Conservation (phyloP, 2,329 filamentous ascomycete genomes). For the Graphiopsis chlorocephala region DNA sequence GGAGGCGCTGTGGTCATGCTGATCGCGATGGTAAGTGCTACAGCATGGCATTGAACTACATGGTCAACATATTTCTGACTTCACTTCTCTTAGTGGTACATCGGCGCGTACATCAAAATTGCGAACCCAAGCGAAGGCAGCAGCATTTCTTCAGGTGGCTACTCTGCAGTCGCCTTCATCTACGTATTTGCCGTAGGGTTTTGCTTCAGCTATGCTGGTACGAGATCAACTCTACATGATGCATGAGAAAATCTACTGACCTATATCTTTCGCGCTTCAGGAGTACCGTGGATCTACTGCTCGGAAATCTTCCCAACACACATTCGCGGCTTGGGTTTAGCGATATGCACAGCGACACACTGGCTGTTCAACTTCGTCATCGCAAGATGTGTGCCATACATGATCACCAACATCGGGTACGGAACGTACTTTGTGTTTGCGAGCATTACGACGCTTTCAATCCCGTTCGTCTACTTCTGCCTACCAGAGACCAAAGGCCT, state of each 20-base stretch:
- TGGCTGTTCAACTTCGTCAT: slow-evolving; percentile 27
- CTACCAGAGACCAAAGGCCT: slow-evolving; percentile 41
- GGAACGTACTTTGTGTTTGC: slow-evolving; percentile 22
- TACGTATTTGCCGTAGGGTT: slow-evolving; percentile 20
- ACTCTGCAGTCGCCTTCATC: slow-evolving; percentile 20
- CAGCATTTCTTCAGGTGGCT: slow-evolving; percentile 10
- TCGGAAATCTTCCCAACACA: slow-evolving; percentile 15
- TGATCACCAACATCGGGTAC: slow-evolving; percentile 17
- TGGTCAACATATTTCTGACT: neutral
- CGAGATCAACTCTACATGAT: neutral
- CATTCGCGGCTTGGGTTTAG: slow-evolving; percentile 17
- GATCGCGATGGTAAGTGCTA: slow-evolving; percentile 10
- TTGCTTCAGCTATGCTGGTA: slow-evolving; percentile 19
- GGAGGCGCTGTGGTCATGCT: slow-evolving; percentile 20
- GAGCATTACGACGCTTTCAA: slow-evolving; percentile 25
- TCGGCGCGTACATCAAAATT: slow-evolving; percentile 10
- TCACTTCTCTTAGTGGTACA: slow-evolving; percentile 15
- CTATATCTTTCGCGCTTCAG: neutral
- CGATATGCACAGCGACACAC: slow-evolving; percentile 20
- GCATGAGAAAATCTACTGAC: neutral
- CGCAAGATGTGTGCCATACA: slow-evolving; percentile 20
- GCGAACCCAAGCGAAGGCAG: neutral
- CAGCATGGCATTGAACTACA: neutral
- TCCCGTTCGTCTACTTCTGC: slow-evolving; percentile 38
- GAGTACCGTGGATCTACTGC: slow-evolving; percentile 19